A percentile compares a stretch with the other conserved stretches of the same genome.
These are phyloP conservation scores for Alternaria triticimaculans DNA, from an alignment of 2,329 filamentous ascomycete species.

Conservation along the genomic window DNA sequence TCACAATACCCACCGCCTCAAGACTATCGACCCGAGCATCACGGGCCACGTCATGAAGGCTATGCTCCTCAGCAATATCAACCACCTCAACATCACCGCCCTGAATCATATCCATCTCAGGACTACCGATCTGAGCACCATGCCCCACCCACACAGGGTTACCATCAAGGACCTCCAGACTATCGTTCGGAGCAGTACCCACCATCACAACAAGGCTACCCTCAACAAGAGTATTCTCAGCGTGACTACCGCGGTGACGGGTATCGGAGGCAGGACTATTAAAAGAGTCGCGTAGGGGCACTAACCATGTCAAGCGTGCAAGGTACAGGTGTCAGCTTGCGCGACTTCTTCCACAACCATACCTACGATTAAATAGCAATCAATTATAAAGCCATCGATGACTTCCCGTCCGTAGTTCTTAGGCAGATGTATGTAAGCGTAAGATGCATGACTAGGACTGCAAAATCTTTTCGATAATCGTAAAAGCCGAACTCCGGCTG, in stretches of 20 bases:
- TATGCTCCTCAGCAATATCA: constrained; percentile 5
- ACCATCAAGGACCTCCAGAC: constrained; percentile 4
- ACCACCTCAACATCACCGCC: constrained; percentile 2
- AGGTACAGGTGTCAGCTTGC: background rate
- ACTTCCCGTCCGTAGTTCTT: background rate
- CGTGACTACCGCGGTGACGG: constrained; percentile 13
- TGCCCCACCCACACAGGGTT: constrained; percentile 4
- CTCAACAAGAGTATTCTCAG: constrained; percentile 12
- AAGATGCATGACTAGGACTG: background rate
- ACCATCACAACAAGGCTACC: constrained; percentile 5
- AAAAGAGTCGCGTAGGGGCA: background rate
- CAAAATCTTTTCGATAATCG: background rate
- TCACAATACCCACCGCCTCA: background rate
- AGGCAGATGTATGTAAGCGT: background rate
- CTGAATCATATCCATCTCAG: background rate
- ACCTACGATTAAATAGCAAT: background rate
- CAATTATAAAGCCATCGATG: background rate
- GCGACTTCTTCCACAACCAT: background rate
- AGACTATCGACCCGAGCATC: constrained; percentile 7
- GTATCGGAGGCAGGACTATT: constrained; percentile 17
- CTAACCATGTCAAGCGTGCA: background rate
- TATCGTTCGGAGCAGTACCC: constrained; percentile 2
- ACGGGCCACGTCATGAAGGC: constrained; percentile 5
- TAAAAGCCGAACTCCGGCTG: background rate
- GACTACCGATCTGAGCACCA: constrained; percentile 5